Base-by-base conservation (phyloP, 352 stramenopile genomes). In the Globisporangium recalcitrans region DNA sequence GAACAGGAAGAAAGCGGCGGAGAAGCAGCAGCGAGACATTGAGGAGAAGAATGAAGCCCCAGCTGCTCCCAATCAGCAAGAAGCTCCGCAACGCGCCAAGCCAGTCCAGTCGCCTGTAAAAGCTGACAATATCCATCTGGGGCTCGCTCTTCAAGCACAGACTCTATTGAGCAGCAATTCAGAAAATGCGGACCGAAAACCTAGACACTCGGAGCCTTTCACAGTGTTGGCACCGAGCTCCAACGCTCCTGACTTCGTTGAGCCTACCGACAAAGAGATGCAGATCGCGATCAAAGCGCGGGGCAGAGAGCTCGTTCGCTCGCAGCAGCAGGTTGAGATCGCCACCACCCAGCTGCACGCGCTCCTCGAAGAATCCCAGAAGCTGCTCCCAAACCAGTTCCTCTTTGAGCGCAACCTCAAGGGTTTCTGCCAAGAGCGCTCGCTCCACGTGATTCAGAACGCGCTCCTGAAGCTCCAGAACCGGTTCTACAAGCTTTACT, bases 371-470 rank as follows among this genome's bases (percentile, higher is more conserved):
- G 52, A 67, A 3, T 72, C 74, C 1, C 70, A 86, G 47, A 63
- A 63, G 19, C 54, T 86, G 11, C 42, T 89, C 8, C 74, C 80
- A 13, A 72, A 67, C 9, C 65, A 74, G 29, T 89, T 87, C 42
- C 69, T 89, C 3, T 89, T 89, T 59, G 80, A 86, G 52, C 70
- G 70, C 10, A 80, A 87, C 26, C 63, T 89, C 14, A 76, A 61
- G 1, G 61, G 56, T 5, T 73, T 77, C 47, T 79, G 71, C 40
- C 65, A 74, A 16, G 67, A 80, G 40, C 75, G 76, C 52, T 70
- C 76, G 6, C 44, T 87, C 8, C 52, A 82, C 7, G 76, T 73
- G 34, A 74, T 85, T 29, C 68, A 74, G 2, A 59, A 64, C 9
- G 75, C 81, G 29, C 31, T 87, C n/a, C 36, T 72, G 22, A 58